These are phyloP conservation scores for Raphanus hybrid DNA, from an alignment of 441 rosid species.

Conservation along the genomic window DNA sequence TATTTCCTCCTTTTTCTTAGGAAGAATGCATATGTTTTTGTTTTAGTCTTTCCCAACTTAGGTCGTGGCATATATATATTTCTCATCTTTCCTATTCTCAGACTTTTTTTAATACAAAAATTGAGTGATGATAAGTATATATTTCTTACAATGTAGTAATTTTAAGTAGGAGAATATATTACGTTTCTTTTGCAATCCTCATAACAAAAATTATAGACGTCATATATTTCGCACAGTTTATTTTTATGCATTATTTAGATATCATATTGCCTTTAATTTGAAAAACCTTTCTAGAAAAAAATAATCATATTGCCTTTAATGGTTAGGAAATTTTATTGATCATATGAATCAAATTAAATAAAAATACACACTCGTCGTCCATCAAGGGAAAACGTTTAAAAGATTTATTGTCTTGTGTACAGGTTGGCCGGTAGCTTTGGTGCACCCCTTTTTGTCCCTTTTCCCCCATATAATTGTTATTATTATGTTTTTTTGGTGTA, in stretches of 20 bases:
- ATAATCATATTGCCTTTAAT: conserved; percentile 9
- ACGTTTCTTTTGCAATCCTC: too few species aligned
- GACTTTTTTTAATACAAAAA: not conserved
- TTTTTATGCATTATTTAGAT: conserved; percentile 12
- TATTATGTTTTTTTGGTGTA: too few species aligned
- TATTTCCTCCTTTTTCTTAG: not conserved
- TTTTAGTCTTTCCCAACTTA: conserved; percentile 26
- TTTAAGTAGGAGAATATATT: too few species aligned
- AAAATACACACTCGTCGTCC: conserved; percentile 21
- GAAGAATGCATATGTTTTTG: conserved; percentile 2
- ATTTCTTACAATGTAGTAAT: too few species aligned
- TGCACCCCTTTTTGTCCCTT: conserved; percentile 30
- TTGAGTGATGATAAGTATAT: not conserved
- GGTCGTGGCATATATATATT: conserved; percentile 12
- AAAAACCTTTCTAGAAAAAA: too few species aligned
- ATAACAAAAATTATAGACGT: too few species aligned
- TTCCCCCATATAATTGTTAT: not conserved
- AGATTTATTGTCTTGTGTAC: conserved; percentile 29
- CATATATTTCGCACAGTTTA: not conserved
- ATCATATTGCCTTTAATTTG: conserved; percentile 9
- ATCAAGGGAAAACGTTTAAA: conserved; percentile 34
- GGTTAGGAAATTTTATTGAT: conserved; percentile 5
- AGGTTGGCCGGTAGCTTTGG: conserved; percentile 38
- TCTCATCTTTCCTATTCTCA: not conserved
- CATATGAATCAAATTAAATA: conserved; percentile 5